Evolutionary conservation across 495 filamentous ascomycete species (phyloP).

Genomic region (Penicillium robsamsonii): DNA sequence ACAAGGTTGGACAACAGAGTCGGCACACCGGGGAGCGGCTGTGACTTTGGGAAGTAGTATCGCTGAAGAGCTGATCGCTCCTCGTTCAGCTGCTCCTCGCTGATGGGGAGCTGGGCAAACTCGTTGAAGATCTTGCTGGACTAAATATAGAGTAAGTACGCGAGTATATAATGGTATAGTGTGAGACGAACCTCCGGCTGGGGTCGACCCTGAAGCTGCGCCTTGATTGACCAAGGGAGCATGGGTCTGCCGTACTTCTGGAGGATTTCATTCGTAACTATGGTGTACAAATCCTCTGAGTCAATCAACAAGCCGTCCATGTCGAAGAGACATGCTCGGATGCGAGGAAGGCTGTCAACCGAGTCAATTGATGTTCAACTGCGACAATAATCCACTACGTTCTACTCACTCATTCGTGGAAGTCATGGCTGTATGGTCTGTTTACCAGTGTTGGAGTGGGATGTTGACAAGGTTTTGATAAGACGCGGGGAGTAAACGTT

Average conservation of each 20-base stretch:
- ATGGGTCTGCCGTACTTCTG: slow-evolving; percentile 64
- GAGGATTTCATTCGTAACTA: slow-evolving; percentile 78
- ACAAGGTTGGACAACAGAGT: slow-evolving; percentile 58
- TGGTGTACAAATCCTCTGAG: slow-evolving; percentile 89
- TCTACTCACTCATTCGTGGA: slow-evolving; percentile 17
- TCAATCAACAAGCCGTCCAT: slow-evolving; percentile 97
- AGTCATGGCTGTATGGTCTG: slow-evolving; percentile 13
- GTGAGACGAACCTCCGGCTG: slow-evolving; percentile 55
- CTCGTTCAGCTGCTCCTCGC: slow-evolving; percentile 57
- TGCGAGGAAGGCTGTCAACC: slow-evolving; percentile 60
- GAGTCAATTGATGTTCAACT: slow-evolving; percentile 12
- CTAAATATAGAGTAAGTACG: slow-evolving; percentile 15
- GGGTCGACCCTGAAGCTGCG: slow-evolving; percentile 90
- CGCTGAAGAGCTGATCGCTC: slow-evolving; percentile 61
- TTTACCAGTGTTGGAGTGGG: slow-evolving; percentile 3
- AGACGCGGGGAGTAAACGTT: slow-evolving; percentile 25
- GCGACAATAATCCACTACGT: background rate
- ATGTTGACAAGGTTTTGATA: slow-evolving; percentile 13
- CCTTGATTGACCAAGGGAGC: slow-evolving; percentile 92
- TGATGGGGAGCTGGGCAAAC: slow-evolving; percentile 87
- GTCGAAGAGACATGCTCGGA: slow-evolving; percentile 95
- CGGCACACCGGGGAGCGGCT: slow-evolving; percentile 76
- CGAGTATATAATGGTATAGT: background rate
- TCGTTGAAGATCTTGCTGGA: slow-evolving; percentile 60
- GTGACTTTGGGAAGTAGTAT: slow-evolving; percentile 66